Evolutionary conservation across 768 basidiomycete species (phyloP).

Genomic region (Lactarius trivialis): DNA sequence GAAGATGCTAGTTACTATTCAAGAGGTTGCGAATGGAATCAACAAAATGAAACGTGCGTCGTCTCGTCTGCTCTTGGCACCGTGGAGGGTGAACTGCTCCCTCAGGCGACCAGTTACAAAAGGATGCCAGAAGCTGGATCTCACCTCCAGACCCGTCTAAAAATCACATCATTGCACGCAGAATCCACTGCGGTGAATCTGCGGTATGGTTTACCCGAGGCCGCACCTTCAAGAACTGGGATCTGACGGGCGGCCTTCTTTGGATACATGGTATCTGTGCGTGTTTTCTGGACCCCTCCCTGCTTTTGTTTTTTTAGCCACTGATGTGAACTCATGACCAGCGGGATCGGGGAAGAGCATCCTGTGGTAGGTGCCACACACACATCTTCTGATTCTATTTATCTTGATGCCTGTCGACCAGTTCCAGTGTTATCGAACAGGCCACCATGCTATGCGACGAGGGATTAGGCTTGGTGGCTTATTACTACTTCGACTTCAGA

Average conservation of each 20-base stretch:
- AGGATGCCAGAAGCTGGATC: not conserved
- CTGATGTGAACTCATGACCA: no score
- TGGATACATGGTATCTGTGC: slow-evolving; percentile 11
- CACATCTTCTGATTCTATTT: no score
- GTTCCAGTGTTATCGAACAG: slow-evolving; percentile 4
- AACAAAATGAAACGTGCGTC: slow-evolving; percentile 5
- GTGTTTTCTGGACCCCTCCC: not conserved
- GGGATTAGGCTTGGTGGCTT: slow-evolving; percentile 1
- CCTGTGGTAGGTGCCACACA: not conserved
- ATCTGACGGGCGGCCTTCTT: not conserved
- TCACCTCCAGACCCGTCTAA: not conserved
- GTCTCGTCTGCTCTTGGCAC: no score
- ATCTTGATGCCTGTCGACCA: not conserved
- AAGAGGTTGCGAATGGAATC: not conserved
- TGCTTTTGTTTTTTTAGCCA: no score
- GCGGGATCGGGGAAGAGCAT: no score
- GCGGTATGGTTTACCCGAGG: not conserved
- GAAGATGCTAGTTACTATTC: not conserved
- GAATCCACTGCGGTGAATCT: not conserved
- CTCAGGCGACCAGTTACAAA: not conserved
- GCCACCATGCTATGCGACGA: not conserved
- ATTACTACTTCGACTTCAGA: slow-evolving; percentile 12
- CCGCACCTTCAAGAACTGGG: not conserved
- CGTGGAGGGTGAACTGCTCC: not conserved
- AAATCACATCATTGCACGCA: not conserved